Evolutionary conservation across 257 asterid species (phyloP).

Genomic region (Penstemon eatonii): DNA sequence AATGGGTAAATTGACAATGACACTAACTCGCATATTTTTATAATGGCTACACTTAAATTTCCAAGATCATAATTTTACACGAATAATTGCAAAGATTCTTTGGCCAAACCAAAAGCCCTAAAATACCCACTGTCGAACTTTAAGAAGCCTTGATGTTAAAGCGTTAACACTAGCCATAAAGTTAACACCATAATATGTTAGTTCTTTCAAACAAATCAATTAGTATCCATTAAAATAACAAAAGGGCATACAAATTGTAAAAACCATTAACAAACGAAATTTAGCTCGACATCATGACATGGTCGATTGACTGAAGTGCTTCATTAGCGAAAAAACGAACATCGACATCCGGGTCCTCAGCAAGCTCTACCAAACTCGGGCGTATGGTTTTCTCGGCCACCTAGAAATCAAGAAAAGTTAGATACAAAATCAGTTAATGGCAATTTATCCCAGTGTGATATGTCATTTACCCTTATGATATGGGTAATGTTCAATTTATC

Average conservation of each 20-base stretch:
- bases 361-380: constrained; percentile 76
- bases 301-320: constrained; percentile 75
- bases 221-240: not conserved
- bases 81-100: too few species aligned
- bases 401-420: constrained; percentile 35
- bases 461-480: too few species aligned
- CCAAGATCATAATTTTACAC: too few species aligned
- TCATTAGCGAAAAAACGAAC: constrained; percentile 84
- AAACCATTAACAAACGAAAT: not conserved
- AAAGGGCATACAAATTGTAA: not conserved
- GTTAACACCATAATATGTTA: not conserved
- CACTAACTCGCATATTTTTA: too few species aligned
- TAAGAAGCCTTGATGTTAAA: not conserved
- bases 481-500: too few species aligned
- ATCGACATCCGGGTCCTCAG: constrained; percentile 93
- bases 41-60: too few species aligned
- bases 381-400: constrained; percentile 80
- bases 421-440: too few species aligned
- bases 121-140: not conserved
- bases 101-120: not conserved
- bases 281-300: constrained; percentile 71
- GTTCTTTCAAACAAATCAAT: not conserved
- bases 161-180: not conserved
- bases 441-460: too few species aligned
- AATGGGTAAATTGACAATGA: too few species aligned